Evolutionary conservation across 106 monocot species (phyloP), one percentile per base, ranked within the genome.

Genomic region (Dioscorea alata): DNA sequence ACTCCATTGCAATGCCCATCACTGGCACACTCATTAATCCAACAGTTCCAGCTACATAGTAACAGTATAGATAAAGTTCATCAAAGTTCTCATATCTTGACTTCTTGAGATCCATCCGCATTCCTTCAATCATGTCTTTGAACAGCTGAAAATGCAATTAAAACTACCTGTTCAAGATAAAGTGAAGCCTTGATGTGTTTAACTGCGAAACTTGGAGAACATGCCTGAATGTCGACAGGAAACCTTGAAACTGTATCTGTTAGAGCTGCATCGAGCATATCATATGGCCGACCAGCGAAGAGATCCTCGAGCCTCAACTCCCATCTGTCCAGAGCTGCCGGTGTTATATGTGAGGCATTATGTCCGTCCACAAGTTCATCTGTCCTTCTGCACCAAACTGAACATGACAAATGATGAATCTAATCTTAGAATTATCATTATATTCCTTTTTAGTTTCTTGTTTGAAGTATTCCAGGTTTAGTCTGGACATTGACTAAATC

Each of bases 141-240:
- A 81, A 75, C 32, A 75, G 81, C 75, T 75, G 71, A 23, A 17
- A 49, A 58, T 51, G 6, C 51, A 51, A 1, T 17, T 51, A 17
- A 13, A 2, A 16, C 13, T 15, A 16, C 54, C 19, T 54, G 18
- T 54, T 19, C 54, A 18, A 18, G 15, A 19, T 54, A 18, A 18
- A 16, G 54, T 13, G 19, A 18, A 16, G 0, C 4, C 54, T 54
- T 4, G 13, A 54, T 18, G 15, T 54, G 4, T 18, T 54, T 6
- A 54, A 54, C 54, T 54, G 54, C 54, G 0, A 16, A 54, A 54
- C 54, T 54, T 54, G 9, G 54, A 54, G 15, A 8, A 19, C 54
- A 54, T 70, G 60, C 94, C 90, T 90, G 87, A 32, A 94, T 94
- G 42, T 94, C 90, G 48, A 94, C 84, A 20, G 90, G 86, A 73